Conservation (phyloP, 306 rosid species). For the Quercus aquifolioides region DNA sequence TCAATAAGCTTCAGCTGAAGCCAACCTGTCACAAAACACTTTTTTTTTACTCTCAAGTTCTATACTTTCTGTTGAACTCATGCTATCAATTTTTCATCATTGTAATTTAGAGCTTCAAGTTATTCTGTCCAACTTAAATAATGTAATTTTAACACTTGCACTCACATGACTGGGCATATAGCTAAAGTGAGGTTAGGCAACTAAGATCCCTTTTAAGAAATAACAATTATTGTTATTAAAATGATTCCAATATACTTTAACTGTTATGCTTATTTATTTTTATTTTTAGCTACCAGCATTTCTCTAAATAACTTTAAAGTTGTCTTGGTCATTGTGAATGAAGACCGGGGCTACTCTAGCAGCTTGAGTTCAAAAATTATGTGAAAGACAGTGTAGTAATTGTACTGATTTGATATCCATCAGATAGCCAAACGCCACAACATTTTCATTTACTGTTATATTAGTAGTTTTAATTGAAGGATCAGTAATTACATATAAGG, state of each 20-base stretch:
- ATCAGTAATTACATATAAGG: background rate
- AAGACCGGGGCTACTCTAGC: background rate
- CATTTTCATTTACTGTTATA: background rate
- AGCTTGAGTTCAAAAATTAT: background rate
- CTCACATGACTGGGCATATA: background rate
- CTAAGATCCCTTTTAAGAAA: background rate
- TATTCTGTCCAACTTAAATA: background rate
- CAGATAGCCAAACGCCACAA: background rate
- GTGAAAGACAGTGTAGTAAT: background rate
- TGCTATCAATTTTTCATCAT: background rate
- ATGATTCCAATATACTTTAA: too few relatives aligned
- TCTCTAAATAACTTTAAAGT: background rate
- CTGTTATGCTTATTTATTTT: too few relatives aligned
- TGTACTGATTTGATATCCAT: background rate
- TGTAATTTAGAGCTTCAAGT: background rate
- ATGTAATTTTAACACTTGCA: background rate
- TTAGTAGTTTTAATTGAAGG: background rate
- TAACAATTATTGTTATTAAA: too few relatives aligned
- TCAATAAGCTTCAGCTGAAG: constrained; percentile 81
- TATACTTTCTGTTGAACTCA: background rate
- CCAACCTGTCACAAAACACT: constrained; percentile 67
- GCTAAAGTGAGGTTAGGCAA: background rate
- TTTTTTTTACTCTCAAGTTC: background rate
- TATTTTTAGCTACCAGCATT: too few relatives aligned
- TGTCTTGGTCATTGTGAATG: background rate